Percentiles rank a stretch among this genome's conserved stretches.
phyloP scores from a whole-genome alignment of 2,329 filamentous ascomycete genomes.

The Diplodia scrobiculata region DNA sequence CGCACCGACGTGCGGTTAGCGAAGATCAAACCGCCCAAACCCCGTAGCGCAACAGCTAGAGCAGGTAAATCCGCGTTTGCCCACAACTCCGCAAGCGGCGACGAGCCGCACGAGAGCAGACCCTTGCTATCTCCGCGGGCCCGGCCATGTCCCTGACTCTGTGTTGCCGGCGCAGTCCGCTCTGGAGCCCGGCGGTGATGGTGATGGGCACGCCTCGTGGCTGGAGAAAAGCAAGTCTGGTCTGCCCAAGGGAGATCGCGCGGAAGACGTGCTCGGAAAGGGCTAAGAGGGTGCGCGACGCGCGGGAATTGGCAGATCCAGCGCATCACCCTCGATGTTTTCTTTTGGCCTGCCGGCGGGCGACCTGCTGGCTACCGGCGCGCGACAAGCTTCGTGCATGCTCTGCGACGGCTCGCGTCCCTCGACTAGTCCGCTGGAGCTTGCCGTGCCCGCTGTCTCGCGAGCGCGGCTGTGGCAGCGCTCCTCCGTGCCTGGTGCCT shows the following conservation, averaged over 20 bases:
- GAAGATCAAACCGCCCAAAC: constrained; percentile 16
- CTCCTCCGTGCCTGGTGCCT: constrained; percentile 21
- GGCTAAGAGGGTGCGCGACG: neutral
- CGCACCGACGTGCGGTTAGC: constrained; percentile 26
- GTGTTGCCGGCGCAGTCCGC: neutral
- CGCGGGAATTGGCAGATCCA: constrained; percentile 19
- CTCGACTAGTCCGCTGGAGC: neutral
- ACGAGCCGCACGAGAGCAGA: constrained; percentile 8
- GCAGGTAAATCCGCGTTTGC: constrained; percentile 13
- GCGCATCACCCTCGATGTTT: constrained; percentile 12
- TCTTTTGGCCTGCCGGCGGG: constrained; percentile 2
- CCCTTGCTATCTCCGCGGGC: constrained; percentile 3
- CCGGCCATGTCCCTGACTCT: constrained; percentile 2
- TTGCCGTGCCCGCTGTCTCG: neutral
- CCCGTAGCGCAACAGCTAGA: constrained; percentile 21
- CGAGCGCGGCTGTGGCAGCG: neutral
- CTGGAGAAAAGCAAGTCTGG: constrained; percentile 16
- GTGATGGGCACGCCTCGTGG: constrained; percentile 21
- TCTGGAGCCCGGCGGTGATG: constrained; percentile 15
- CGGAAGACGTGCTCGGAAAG: constrained; percentile 18
- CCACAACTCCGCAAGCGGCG: constrained; percentile 3
- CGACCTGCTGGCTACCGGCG: neutral
- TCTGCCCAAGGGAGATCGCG: constrained; percentile 10
- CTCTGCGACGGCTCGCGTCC: constrained; percentile 21
- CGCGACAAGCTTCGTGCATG: neutral